A percentile compares a stretch with the other conserved stretches of the same genome.
Evolutionary conservation across 1,284 basidiomycete species (phyloP).

Genomic region (Cryptococcus floricola): DNA sequence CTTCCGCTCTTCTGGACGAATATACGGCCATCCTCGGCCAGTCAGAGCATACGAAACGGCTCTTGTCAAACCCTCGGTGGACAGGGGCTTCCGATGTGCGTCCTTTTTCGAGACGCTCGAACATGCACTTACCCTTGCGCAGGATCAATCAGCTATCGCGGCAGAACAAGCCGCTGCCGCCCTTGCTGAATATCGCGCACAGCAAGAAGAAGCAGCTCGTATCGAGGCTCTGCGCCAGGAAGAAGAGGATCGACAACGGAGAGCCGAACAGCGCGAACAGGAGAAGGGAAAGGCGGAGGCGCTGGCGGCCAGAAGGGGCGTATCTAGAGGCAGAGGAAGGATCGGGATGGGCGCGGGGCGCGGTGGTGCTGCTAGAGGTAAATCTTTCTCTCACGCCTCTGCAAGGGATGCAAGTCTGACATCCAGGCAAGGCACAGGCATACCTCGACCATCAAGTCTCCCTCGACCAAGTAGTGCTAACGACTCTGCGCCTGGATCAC

Average conservation of each 20-base stretch:
- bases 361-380: constrained; percentile 1
- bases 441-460: constrained; percentile 10
- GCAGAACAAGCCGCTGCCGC: constrained; percentile 22
- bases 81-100: constrained; percentile 44
- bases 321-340: constrained; percentile 8
- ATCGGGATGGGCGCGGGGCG: constrained; percentile 8
- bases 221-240: constrained; percentile 18
- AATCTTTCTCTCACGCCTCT: no score
- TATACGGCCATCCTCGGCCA: constrained; percentile 46
- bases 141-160: constrained; percentile 33
- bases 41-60: constrained; percentile 41
- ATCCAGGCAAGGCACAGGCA: constrained; percentile 10
- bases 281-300: constrained; percentile 4
- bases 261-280: constrained; percentile 3
- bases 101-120: neutral
- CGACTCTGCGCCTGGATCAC: constrained; percentile 13
- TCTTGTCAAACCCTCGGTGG: constrained; percentile 43
- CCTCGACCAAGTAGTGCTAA: constrained; percentile 1
- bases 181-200: constrained; percentile 13
- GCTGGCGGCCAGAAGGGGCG: constrained; percentile 2
- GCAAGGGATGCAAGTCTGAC: no score
- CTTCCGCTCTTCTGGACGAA: constrained; percentile 39
- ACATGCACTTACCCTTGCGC: neutral
- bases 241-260: constrained; percentile 19
- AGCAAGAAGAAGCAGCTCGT: constrained; percentile 12